Conservation (phyloP, 768 basidiomycete species). For the Stropharia rugosoannulata region DNA sequence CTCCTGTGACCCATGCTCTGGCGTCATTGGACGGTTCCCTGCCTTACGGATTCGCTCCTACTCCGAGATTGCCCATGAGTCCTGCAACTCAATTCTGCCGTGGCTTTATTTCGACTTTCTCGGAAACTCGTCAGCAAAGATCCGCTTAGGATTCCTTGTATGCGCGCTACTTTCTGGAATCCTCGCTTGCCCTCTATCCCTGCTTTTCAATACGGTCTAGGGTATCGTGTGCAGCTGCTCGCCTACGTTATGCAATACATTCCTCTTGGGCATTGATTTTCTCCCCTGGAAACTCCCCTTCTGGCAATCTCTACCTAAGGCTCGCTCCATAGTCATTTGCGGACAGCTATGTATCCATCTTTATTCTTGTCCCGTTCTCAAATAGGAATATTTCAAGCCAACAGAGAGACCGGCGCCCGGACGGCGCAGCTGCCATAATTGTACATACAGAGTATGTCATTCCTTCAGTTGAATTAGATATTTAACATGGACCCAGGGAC, state of each 20-base stretch:
- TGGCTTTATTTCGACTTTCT: slow-evolving; percentile 3
- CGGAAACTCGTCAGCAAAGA: slow-evolving; percentile 6
- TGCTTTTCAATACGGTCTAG: neutral
- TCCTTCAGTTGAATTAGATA: neutral
- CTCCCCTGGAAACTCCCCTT: neutral
- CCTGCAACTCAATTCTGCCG: neutral
- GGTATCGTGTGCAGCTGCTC: neutral
- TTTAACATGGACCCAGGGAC: slow-evolving; percentile 4
- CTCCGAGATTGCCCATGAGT: slow-evolving; percentile 5
- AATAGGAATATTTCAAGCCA: neutral
- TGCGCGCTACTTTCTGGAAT: neutral
- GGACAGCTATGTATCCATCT: neutral
- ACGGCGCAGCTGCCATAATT: slow-evolving; percentile 1
- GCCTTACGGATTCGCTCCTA: slow-evolving; percentile 4
- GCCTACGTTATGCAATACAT: neutral
- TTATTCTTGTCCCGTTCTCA: neutral
- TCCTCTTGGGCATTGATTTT: neutral
- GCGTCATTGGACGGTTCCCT: neutral
- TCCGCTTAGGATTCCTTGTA: neutral
- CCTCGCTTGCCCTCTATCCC: neutral
- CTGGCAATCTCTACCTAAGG: neutral
- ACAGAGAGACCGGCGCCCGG: neutral
- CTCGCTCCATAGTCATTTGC: too few relatives aligned
- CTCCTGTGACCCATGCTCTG: slow-evolving; percentile 2
- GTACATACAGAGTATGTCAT: slow-evolving; percentile 6